Conservation (phyloP, 1,139 yeast genomes). For the Blastobotrys buckinghamii region DNA sequence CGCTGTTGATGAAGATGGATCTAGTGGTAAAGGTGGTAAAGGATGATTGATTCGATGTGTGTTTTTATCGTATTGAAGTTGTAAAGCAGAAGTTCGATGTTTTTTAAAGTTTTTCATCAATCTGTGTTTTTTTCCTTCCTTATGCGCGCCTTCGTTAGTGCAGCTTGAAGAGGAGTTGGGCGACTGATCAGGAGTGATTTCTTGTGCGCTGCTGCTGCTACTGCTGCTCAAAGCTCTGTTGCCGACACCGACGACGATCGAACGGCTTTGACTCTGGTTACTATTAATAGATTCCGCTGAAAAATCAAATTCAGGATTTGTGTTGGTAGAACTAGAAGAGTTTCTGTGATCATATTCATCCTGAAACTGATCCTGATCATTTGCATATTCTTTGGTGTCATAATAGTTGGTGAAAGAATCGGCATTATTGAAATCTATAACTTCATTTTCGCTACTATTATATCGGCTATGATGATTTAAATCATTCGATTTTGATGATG, state of each 20-base stretch:
- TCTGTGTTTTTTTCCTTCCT: neutral
- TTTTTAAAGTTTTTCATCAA: neutral
- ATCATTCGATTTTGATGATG: too few relatives aligned
- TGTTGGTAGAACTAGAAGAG: neutral
- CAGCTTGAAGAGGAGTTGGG: neutral
- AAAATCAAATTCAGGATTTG: neutral
- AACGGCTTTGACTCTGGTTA: neutral
- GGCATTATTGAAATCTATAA: neutral
- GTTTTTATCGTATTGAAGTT: neutral
- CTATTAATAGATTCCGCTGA: conserved; percentile 3
- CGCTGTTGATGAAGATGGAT: neutral
- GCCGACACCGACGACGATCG: neutral
- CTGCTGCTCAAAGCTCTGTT: neutral
- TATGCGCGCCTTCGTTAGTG: too few relatives aligned
- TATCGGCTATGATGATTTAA: too few relatives aligned
- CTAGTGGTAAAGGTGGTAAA: neutral
- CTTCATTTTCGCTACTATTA: too few relatives aligned
- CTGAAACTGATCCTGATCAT: neutral
- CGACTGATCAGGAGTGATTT: neutral
- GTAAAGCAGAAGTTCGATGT: neutral
- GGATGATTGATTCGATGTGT: neutral
- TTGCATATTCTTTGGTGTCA: too few relatives aligned
- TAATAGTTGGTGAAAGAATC: too few relatives aligned
- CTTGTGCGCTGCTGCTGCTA: neutral
- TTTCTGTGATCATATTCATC: too few relatives aligned